Evolutionary conservation across 371 early-diverging fungal genomes (phyloP).

Genomic region (Basidiobolus meristosporus): DNA sequence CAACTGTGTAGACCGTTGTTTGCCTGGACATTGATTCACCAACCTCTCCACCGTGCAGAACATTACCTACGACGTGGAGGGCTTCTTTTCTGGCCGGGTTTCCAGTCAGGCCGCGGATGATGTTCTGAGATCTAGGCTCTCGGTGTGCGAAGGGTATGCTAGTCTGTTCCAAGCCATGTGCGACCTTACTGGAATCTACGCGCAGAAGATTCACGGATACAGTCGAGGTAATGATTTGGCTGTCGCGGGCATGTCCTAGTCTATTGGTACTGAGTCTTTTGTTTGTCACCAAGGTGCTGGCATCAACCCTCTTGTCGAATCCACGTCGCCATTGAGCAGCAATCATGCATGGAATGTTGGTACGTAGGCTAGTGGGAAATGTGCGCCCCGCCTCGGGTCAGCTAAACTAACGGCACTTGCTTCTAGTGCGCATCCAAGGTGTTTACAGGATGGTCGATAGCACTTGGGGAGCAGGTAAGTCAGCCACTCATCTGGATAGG

Average conservation of each 20-base stretch:
- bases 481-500: slow-evolving; percentile 3
- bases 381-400: too few species aligned
- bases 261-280: too few species aligned
- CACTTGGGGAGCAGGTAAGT: slow-evolving; percentile 18
- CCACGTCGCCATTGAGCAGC: slow-evolving; percentile 8
- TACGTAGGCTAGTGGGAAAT: background rate
- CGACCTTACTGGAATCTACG: slow-evolving; percentile 9
- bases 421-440: slow-evolving; percentile 6
- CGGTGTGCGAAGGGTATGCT: slow-evolving; percentile 18
- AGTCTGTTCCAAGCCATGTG: slow-evolving; percentile 13
- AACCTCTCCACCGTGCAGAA: slow-evolving; percentile 2
- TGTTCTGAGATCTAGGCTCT: slow-evolving; percentile 10
- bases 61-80: slow-evolving; percentile 13
- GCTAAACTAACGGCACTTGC: too few species aligned
- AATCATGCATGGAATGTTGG: slow-evolving; percentile 19
- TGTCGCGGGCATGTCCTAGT: background rate
- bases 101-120: slow-evolving; percentile 10
- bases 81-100: slow-evolving; percentile 9
- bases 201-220: slow-evolving; percentile 11
- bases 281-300: too few species aligned
- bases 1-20: too few species aligned
- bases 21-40: too few species aligned
- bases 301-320: too few species aligned
- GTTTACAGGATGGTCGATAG: slow-evolving; percentile 15
- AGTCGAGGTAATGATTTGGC: slow-evolving; percentile 11